Evolutionary conservation across 2,329 filamentous ascomycete species (phyloP).

Genomic region (Monosporascus sp.): DNA sequence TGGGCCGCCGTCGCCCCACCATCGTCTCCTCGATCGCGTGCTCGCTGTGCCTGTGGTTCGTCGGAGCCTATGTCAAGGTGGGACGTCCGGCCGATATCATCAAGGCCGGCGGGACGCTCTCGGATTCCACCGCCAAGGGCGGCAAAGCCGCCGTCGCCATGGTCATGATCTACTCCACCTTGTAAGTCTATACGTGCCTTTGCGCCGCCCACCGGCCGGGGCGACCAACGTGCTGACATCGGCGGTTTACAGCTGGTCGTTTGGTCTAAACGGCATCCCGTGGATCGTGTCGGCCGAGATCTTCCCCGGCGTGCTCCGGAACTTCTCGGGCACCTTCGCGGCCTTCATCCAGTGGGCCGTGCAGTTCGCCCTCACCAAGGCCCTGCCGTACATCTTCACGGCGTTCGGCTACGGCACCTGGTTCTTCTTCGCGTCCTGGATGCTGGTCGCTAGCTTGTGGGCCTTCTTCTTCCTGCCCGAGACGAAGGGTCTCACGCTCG

Average conservation of each 20-base stretch:
- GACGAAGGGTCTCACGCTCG: background rate
- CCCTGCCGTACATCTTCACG: slow-evolving; percentile 39
- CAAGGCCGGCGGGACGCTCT: slow-evolving; percentile 34
- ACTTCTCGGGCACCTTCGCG: slow-evolving; percentile 35
- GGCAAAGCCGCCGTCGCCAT: slow-evolving; percentile 49
- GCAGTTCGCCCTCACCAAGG: slow-evolving; percentile 39
- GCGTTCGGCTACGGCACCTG: slow-evolving; percentile 45
- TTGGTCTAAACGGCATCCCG: slow-evolving; percentile 40
- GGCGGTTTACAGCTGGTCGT: slow-evolving; percentile 31
- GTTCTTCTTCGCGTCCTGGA: slow-evolving; percentile 52
- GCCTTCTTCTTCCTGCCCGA: background rate
- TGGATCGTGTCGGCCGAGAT: slow-evolving; percentile 42
- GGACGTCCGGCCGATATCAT: slow-evolving; percentile 43
- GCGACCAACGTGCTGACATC: no score
- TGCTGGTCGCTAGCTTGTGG: slow-evolving; percentile 19
- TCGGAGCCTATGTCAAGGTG: slow-evolving; percentile 49
- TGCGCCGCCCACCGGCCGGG: background rate
- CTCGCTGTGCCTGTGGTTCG: slow-evolving; percentile 44
- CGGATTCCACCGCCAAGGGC: slow-evolving; percentile 37
- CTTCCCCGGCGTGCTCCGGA: slow-evolving; percentile 38
- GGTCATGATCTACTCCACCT: slow-evolving; percentile 50
- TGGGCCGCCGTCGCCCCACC: slow-evolving; percentile 35
- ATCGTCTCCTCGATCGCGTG: slow-evolving; percentile 44
- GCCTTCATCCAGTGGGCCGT: slow-evolving; percentile 37
- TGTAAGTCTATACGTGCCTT: slow-evolving; percentile 30